Evolutionary conservation across 495 filamentous ascomycete species (phyloP).

Genomic region (Penicillium robsamsonii): DNA sequence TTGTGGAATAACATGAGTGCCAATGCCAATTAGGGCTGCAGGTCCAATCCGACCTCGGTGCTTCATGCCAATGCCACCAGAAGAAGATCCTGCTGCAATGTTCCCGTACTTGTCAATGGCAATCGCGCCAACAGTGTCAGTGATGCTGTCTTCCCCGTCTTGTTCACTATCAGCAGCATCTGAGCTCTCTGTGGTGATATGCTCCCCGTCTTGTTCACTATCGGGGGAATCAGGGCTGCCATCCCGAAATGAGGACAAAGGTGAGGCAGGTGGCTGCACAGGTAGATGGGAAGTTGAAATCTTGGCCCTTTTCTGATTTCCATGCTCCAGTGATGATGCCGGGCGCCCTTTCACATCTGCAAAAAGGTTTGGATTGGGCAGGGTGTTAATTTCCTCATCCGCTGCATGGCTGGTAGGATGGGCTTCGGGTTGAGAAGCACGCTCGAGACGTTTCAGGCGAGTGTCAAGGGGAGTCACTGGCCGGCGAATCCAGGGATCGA

Average conservation of each 20-base stretch:
- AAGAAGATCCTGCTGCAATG: constrained; percentile 96
- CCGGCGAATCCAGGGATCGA: constrained; percentile 6
- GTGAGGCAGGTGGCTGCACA: not conserved
- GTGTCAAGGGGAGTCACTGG: constrained; percentile 1
- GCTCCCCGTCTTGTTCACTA: not conserved
- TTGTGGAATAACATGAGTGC: constrained; percentile 78
- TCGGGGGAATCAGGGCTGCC: not conserved
- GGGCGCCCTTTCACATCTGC: not conserved
- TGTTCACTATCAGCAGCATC: not conserved
- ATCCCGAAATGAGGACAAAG: not conserved
- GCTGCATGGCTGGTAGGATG: not conserved
- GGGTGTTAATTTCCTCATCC: not conserved
- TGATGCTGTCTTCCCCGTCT: constrained; percentile 54
- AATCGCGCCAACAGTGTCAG: constrained; percentile 93
- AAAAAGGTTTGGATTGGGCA: too few species aligned
- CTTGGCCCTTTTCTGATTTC: not conserved
- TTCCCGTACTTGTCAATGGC: constrained; percentile 81
- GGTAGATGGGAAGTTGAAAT: not conserved
- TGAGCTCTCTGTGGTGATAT: not conserved
- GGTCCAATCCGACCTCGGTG: constrained; percentile 86
- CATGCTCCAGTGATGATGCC: not conserved
- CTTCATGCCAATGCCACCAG: constrained; percentile 99
- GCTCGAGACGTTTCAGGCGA: constrained; percentile 8
- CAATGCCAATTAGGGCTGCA: constrained; percentile 87
- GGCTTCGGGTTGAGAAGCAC: not conserved